A percentile compares a stretch with the other conserved stretches of the same genome.
These are phyloP conservation scores for Yamadazyma sp. DNA, from an alignment of 805 yeast species.

Conservation along the genomic window DNA sequence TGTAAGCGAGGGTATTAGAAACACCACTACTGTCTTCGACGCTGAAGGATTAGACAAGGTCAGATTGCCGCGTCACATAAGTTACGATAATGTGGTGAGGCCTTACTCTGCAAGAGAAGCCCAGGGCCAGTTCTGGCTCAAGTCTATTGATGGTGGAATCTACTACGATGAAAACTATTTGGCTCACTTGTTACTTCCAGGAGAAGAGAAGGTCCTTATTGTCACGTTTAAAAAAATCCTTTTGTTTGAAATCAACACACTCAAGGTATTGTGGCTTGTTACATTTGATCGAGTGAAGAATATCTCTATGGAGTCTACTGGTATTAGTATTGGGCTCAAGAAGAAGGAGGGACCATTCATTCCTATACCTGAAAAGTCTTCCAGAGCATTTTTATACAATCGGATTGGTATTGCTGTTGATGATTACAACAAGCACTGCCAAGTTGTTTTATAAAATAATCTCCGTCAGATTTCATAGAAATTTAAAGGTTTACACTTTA, in stretches of 20 bases:
- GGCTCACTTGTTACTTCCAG: conserved; percentile 82
- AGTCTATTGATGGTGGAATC: conserved; percentile 77
- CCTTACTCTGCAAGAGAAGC: conserved; percentile 81
- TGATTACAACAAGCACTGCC: conserved; percentile 71
- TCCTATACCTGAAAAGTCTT: conserved; percentile 69
- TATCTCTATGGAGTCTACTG: conserved; percentile 75
- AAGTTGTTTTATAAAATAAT: conserved; percentile 33
- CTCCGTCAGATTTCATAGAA: background rate
- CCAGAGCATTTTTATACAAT: conserved; percentile 65
- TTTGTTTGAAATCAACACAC: conserved; percentile 59
- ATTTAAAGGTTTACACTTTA: background rate
- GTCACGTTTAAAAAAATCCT: conserved; percentile 72
- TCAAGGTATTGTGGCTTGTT: conserved; percentile 72
- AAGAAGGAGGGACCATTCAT: conserved; percentile 59
- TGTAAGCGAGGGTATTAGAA: conserved; percentile 90
- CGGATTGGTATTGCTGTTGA: conserved; percentile 78
- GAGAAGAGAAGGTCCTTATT: conserved; percentile 73
- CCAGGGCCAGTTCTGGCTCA: conserved; percentile 92
- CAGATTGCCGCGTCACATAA: conserved; percentile 76
- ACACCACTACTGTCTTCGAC: conserved; percentile 88
- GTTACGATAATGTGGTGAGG: conserved; percentile 68
- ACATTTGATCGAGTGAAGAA: conserved; percentile 63
- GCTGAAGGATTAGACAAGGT: conserved; percentile 73
- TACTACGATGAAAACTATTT: conserved; percentile 71
- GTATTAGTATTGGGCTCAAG: conserved; percentile 66